Conservation (phyloP, 495 filamentous ascomycete genomes). For the Podospora pseudopauciseta region DNA sequence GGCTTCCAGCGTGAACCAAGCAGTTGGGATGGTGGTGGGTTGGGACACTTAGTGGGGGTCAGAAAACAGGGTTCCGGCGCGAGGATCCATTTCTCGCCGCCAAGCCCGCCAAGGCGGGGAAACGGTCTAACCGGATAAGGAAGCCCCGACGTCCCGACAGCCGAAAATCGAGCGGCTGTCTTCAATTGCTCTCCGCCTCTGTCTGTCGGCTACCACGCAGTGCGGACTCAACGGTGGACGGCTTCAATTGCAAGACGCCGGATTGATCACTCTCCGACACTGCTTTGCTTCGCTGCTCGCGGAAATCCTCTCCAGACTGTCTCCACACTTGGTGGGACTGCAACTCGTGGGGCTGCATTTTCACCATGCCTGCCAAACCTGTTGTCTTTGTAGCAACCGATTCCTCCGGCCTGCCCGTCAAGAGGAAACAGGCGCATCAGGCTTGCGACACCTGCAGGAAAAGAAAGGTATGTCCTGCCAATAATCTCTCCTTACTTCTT, state of each 20-base stretch:
- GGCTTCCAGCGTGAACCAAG: background rate
- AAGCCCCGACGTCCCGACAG: background rate
- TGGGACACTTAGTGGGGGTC: too few species aligned
- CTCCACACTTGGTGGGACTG: background rate
- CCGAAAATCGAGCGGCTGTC: background rate
- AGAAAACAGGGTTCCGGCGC: background rate
- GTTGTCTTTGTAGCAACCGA: slow-evolving; percentile 48
- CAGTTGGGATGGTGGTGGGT: background rate
- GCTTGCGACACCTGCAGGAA: slow-evolving; percentile 47
- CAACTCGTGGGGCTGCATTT: background rate
- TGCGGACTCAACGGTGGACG: too few species aligned
- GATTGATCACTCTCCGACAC: background rate
- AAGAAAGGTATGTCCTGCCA: slow-evolving; percentile 34
- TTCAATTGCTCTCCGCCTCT: too few species aligned
- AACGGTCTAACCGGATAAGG: background rate
- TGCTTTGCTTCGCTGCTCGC: too few species aligned
- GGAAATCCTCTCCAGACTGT: background rate
- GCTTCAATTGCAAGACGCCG: too few species aligned
- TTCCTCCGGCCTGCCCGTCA: slow-evolving; percentile 41
- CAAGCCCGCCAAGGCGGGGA: too few species aligned
- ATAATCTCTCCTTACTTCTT: background rate
- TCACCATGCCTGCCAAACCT: background rate
- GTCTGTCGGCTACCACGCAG: too few species aligned
- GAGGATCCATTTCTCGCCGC: too few species aligned
- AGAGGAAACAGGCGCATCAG: slow-evolving; percentile 46